phyloP scores from a whole-genome alignment of 2,329 filamentous ascomycete genomes.

The Fusarium avenaceum region DNA sequence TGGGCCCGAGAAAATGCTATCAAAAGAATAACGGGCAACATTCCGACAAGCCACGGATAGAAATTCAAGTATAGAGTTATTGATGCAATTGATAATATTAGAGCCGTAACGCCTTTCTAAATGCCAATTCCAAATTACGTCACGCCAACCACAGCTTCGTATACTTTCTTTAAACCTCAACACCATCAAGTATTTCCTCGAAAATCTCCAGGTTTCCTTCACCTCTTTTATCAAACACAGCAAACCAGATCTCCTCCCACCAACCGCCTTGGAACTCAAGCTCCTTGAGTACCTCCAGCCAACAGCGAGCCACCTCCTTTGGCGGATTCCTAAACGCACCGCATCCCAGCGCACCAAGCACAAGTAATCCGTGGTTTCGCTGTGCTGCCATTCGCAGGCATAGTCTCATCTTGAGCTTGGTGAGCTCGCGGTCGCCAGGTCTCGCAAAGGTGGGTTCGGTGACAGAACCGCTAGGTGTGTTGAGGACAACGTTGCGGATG shows the following conservation, averaged over 20 bases:
- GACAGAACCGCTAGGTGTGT: conserved; percentile 40
- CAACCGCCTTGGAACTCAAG: conserved; percentile 73
- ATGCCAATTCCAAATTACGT: not conserved
- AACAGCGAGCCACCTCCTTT: conserved; percentile 72
- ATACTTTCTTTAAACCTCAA: conserved; percentile 46
- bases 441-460: conserved; percentile 57
- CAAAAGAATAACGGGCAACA: not conserved
- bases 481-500: conserved; percentile 32
- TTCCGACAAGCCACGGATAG: not conserved
- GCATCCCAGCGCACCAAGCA: conserved; percentile 78
- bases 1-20: not conserved
- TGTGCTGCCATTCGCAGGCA: conserved; percentile 70
- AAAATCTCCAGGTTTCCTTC: conserved; percentile 67
- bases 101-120: not conserved
- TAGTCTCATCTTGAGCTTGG: conserved; percentile 73
- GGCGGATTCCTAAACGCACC: conserved; percentile 75
- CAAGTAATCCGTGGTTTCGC: conserved; percentile 68
- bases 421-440: conserved; percentile 63
- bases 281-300: conserved; percentile 71
- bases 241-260: conserved; percentile 75
- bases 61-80: not conserved
- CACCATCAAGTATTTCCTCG: conserved; percentile 57
- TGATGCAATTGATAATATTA: not conserved
- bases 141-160: not conserved
- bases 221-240: conserved; percentile 64